Base-by-base conservation (phyloP, 352 stramenopile species). In the Saprolegnia parasitica region DNA sequence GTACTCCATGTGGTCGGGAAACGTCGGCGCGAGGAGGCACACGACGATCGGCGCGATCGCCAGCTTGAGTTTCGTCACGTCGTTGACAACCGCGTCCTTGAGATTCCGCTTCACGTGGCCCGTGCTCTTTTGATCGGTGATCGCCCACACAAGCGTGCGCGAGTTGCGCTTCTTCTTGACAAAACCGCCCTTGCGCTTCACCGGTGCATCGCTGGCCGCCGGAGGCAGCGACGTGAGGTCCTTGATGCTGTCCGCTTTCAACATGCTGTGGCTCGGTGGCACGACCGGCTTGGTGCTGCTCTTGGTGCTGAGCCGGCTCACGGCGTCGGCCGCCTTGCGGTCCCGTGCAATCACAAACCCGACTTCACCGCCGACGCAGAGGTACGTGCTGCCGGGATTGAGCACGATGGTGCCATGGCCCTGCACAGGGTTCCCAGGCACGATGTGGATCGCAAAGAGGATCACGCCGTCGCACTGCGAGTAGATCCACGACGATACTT, bases 321-420 rank as follows among this genome's bases (percentile, higher is more conserved):
- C 75, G 23, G 77, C 71, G 24, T 87, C 77, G 16, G 81, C 81
- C 49, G 81, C 73, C 2, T 79, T 79, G 0, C 81, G 75, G 47
- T 88, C 87, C 54, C 83, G 78, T 23, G 86, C 84, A 56, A 95
- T 84, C 40, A 92, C 84, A 66, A 93, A 91, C 18, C 79, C 84
- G 0, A 76, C 81, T 54, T 95, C 86, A 1, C 78, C 74, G 47
- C 86, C 86, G 0, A 78, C 67, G 54, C 86, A 95, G 0, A 72
- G 81, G 70, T 93, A 95, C 15, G 86, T 81, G 56, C 88, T 80
- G 0, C 84, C 82, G 0, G 86, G 86, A 39, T 95, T 95, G n/a
- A 95, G 67, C 24, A 93, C 52, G 55, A 93, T 87, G 18, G 55
- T 68, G 39, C 56, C 60, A n/a, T 73, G 68, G 35, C 49, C 55